Conservation (phyloP, 768 basidiomycete species). For the Asterophora parasitica region DNA sequence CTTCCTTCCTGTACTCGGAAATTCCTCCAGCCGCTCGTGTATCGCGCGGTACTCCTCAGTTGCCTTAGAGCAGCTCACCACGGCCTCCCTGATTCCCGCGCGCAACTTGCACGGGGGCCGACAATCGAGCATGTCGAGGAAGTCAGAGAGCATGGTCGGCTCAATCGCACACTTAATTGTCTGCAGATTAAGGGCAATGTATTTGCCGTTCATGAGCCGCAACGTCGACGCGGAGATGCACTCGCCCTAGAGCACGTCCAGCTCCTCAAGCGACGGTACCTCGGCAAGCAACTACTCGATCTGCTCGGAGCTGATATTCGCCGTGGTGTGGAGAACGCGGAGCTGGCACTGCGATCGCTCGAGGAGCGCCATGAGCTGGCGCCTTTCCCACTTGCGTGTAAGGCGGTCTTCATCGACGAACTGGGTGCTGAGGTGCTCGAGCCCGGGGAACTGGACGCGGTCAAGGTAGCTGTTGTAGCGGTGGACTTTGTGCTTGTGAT, state of each 20-base stretch:
- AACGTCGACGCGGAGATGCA: conserved; percentile 9
- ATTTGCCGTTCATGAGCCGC: conserved; percentile 6
- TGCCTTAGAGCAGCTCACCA: too few relatives aligned
- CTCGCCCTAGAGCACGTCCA: conserved; percentile 8
- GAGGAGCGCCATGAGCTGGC: conserved; percentile 3
- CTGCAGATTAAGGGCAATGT: conserved; percentile 1
- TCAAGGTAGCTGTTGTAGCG: conserved; percentile 9
- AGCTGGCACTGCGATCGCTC: background rate
- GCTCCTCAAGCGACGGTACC: conserved; percentile 6
- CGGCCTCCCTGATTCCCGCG: too few relatives aligned
- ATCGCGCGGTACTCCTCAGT: too few relatives aligned
- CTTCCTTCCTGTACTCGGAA: too few relatives aligned
- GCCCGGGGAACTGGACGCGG: conserved; percentile 4
- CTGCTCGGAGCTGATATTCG: conserved; percentile 2
- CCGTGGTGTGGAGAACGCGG: conserved; percentile 1
- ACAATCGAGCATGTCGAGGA: conserved; percentile 15
- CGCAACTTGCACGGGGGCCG: conserved; percentile 6
- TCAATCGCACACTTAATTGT: too few relatives aligned
- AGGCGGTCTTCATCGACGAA: background rate
- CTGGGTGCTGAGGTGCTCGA: conserved; percentile 5
- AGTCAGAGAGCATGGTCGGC: too few relatives aligned
- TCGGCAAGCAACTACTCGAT: conserved; percentile 13
- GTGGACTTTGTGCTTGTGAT: too few relatives aligned
- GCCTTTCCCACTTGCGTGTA: conserved; percentile 10
- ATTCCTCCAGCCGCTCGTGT: too few relatives aligned